These are phyloP conservation scores for Geotrichum siamense DNA, from an alignment of 1,139 yeast genomes.

Conservation along the genomic window DNA sequence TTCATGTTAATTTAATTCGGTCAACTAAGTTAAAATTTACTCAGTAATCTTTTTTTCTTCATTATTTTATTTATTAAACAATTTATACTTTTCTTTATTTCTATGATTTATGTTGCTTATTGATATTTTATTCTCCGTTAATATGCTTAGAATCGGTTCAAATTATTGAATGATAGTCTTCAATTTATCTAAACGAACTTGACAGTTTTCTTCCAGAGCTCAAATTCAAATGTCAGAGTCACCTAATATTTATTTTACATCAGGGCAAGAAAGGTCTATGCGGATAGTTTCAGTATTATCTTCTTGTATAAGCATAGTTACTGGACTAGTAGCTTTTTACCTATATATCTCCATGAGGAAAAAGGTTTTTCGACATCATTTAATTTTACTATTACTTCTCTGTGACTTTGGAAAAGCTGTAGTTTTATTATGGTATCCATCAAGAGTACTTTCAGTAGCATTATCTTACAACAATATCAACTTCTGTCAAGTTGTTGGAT, in stretches of 20 bases:
- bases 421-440: constrained; percentile 63
- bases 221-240: not conserved
- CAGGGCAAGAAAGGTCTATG: constrained; percentile 22
- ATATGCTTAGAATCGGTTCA: too few species aligned
- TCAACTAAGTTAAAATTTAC: too few species aligned
- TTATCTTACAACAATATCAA: constrained; percentile 46
- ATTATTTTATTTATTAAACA: too few species aligned
- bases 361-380: constrained; percentile 34
- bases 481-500: constrained; percentile 72
- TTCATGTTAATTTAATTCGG: too few species aligned
- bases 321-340: constrained; percentile 31
- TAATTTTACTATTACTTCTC: constrained; percentile 56
- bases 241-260: constrained; percentile 10
- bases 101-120: too few species aligned
- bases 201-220: too few species aligned
- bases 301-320: constrained; percentile 28
- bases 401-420: constrained; percentile 73
- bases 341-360: constrained; percentile 29
- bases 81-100: too few species aligned
- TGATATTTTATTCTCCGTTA: too few species aligned
- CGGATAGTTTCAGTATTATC: constrained; percentile 29
- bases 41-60: too few species aligned
- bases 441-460: constrained; percentile 45
- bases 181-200: too few species aligned
- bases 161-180: too few species aligned